Base-by-base conservation (phyloP, 495 filamentous ascomycete genomes). In the Penicillium daleae region DNA sequence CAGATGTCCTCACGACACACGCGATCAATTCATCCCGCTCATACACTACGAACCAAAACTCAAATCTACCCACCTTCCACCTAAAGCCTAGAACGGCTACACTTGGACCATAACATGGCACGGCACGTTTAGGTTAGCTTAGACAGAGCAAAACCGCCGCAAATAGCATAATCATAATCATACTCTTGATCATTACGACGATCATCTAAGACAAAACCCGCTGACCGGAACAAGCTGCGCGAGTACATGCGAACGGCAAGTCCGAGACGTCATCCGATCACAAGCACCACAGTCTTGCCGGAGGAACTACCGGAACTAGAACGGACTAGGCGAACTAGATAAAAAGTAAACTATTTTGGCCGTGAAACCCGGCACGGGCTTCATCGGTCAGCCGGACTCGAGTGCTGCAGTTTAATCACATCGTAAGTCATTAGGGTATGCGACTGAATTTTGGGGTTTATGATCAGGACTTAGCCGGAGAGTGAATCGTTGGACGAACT, bases 301-400 rank as follows among this genome's bases (percentile, higher is more conserved):
- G 44, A 27, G 24, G 24, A 12, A 15, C 3, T 21, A 22, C n/a
- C 19, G 42, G 9, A 24, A 40, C 19, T 44, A 22, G 19, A 10
- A 21, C 7, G 13, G 35, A 39, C 33, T 4, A 37, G 12, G 12
- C 2, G 4, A 39, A 12, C 10, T 1, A 8, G 21, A 7, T 4
- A 1, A 10, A 8, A 10, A 46, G 0, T 9, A 4, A 44, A 21
- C 10, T 29, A 3, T 17, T 27, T 50, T 29, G 7, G 17, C 46
- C 46, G 21, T 50, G 24, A 4, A 27, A 24, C 13, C 46, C 22
- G 24, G 3, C 7, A 4, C 15, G 27, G 35, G 17, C 22, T 40
- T 27, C n/a, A 15, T 44, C 39, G 21, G 40, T 49, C 56, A 49
- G 40, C 56, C 21, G 54, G 54, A 56, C 54, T 24, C 12, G 35